A percentile compares a stretch with the other conserved stretches of the same genome.
Conservation (phyloP, 2,329 filamentous ascomycete species). For the Bertia moriformis region DNA sequence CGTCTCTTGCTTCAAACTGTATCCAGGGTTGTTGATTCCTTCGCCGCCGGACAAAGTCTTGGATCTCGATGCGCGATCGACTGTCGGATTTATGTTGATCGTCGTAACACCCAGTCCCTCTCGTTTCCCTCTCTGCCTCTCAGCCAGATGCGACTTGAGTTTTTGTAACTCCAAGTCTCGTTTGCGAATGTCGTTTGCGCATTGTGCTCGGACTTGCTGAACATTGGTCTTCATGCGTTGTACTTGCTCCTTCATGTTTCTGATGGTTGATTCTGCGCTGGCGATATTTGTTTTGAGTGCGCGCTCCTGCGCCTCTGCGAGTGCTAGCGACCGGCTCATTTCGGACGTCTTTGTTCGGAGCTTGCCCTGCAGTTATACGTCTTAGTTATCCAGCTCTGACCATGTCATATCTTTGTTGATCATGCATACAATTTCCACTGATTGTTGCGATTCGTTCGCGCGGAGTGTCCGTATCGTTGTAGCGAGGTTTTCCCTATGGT, state of each 20-base stretch:
- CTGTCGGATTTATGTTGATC: slow-evolving; percentile 40
- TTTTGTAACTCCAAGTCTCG: slow-evolving; percentile 78
- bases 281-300: slow-evolving; percentile 55
- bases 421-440: slow-evolving; percentile 49
- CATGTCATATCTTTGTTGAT: too few relatives aligned
- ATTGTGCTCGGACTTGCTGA: slow-evolving; percentile 71
- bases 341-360: slow-evolving; percentile 37
- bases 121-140: slow-evolving; percentile 45
- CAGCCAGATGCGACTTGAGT: slow-evolving; percentile 72
- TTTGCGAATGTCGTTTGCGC: slow-evolving; percentile 79
- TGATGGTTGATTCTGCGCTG: slow-evolving; percentile 58
- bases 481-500: slow-evolving; percentile 72
- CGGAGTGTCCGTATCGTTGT: slow-evolving; percentile 64
- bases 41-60: slow-evolving; percentile 9
- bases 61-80: slow-evolving; percentile 28
- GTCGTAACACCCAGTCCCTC: slow-evolving; percentile 37
- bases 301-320: slow-evolving; percentile 57
- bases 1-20: slow-evolving; percentile 71
- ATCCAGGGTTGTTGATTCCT: slow-evolving; percentile 29
- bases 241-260: slow-evolving; percentile 73
- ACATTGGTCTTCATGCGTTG: slow-evolving; percentile 65
- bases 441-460: slow-evolving; percentile 60
- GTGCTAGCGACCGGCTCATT: slow-evolving; percentile 35
- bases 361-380: not conserved
- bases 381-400: slow-evolving; percentile 34